These are phyloP conservation scores for Xylaria castorea DNA, from an alignment of 495 filamentous ascomycete species.

Conservation along the genomic window DNA sequence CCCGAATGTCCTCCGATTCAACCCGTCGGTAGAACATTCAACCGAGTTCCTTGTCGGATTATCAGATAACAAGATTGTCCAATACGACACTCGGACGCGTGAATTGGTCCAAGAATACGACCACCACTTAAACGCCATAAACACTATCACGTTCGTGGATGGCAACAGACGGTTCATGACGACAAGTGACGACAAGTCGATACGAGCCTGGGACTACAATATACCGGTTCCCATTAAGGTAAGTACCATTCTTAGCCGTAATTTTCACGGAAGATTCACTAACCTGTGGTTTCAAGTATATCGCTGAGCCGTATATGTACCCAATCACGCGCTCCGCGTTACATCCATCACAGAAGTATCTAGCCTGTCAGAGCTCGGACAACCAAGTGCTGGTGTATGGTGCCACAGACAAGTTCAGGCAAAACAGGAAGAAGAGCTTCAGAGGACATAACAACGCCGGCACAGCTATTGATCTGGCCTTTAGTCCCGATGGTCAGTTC, in stretches of 20 bases:
- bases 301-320: slow-evolving; percentile 97
- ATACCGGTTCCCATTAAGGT: slow-evolving; percentile 75
- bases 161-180: slow-evolving; percentile 95
- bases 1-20: slow-evolving; percentile 93
- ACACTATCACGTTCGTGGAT: slow-evolving; percentile 96
- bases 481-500: slow-evolving; percentile 90
- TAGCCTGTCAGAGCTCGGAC: slow-evolving; percentile 89
- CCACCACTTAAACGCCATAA: slow-evolving; percentile 95
- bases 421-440: slow-evolving; percentile 96
- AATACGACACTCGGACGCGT: slow-evolving; percentile 85
- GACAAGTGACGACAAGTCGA: slow-evolving; percentile 93
- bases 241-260: not conserved
- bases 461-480: slow-evolving; percentile 87
- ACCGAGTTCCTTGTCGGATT: slow-evolving; percentile 96
- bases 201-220: slow-evolving; percentile 96
- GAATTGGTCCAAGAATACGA: slow-evolving; percentile 97
- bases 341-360: slow-evolving; percentile 90
- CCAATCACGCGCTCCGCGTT: slow-evolving; percentile 79
- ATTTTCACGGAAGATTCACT: not conserved
- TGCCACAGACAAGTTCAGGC: slow-evolving; percentile 90
- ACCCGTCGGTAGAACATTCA: slow-evolving; percentile 74
- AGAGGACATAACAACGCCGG: slow-evolving; percentile 94
- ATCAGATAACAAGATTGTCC: slow-evolving; percentile 98
- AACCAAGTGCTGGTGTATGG: slow-evolving; percentile 98
- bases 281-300: slow-evolving; percentile 60